phyloP scores from a whole-genome alignment of 2,329 filamentous ascomycete genomes.

The Dothiorella sarmentorum region DNA sequence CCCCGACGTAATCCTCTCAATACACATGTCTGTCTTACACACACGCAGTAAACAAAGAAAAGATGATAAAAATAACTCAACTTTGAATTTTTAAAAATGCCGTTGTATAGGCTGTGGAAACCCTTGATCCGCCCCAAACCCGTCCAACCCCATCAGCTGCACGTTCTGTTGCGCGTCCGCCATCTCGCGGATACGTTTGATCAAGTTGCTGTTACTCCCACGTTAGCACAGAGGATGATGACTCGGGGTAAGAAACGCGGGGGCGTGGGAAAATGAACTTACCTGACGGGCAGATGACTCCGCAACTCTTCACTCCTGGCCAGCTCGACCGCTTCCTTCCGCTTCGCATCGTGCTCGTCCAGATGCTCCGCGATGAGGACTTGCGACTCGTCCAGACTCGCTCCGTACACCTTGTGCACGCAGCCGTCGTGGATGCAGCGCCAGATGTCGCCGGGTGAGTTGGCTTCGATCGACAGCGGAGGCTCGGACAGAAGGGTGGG shows the following conservation, averaged over 20 bases:
- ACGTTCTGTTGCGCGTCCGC: slow-evolving; percentile 28
- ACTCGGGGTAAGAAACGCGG: no score
- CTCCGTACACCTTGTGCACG: slow-evolving; percentile 59
- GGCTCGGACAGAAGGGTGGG: slow-evolving; percentile 19
- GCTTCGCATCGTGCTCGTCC: slow-evolving; percentile 56
- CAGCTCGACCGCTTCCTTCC: slow-evolving; percentile 49
- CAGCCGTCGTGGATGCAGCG: slow-evolving; percentile 63
- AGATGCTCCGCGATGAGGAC: slow-evolving; percentile 60
- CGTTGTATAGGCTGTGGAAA: neutral
- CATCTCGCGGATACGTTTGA: slow-evolving; percentile 46
- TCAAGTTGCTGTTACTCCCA: slow-evolving; percentile 35
- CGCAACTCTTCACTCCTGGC: slow-evolving; percentile 52
- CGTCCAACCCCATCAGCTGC: slow-evolving; percentile 10
- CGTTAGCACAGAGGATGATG: neutral
- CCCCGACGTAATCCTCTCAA: no score
- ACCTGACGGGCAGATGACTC: slow-evolving; percentile 40
- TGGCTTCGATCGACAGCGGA: slow-evolving; percentile 29
- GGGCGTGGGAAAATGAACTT: no score
- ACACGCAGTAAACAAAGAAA: neutral
- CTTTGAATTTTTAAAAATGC: neutral
- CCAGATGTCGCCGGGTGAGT: slow-evolving; percentile 63
- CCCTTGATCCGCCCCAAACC: neutral
- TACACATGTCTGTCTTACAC: no score
- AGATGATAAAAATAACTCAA: neutral
- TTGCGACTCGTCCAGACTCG: slow-evolving; percentile 55